Conservation (phyloP, 202 grass and related monocot genomes). For the Setaria italica region DNA sequence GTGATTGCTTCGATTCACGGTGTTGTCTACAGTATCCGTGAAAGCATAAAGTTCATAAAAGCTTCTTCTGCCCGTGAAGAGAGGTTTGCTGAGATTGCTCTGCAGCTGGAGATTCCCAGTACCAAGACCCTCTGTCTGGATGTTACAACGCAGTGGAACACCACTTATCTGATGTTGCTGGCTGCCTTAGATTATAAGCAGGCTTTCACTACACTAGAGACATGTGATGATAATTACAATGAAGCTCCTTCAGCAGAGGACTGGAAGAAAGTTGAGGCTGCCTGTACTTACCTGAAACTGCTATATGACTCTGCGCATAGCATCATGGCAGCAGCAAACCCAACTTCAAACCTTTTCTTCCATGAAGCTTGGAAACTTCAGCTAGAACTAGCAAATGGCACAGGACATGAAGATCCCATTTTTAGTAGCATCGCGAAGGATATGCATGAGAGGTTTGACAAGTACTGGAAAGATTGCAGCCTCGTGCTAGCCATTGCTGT, state of each 20-base stretch:
- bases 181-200: constrained; percentile 92
- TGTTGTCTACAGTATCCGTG: constrained; percentile 85
- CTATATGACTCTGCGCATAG: constrained; percentile 85
- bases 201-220: constrained; percentile 75
- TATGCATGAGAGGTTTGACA: constrained; percentile 96
- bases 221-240: constrained; percentile 90
- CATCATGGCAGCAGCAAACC: constrained; percentile 67
- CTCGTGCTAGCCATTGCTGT: constrained; percentile 90
- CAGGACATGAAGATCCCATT: constrained; percentile 57
- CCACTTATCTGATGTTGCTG: constrained; percentile 90
- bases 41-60: constrained; percentile 98
- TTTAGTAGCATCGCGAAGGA: constrained; percentile 76
- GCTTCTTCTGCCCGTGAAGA: constrained; percentile 78
- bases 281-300: constrained; percentile 70
- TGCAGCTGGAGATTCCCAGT: constrained; percentile 79
- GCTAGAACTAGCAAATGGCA: constrained; percentile 72
- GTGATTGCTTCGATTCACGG: constrained; percentile 92
- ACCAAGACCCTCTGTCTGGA: constrained; percentile 81
- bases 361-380: constrained; percentile 97
- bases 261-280: constrained; percentile 90
- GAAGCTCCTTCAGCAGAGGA: constrained; percentile 87
- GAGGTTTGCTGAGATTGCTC: constrained; percentile 87
- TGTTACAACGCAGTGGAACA: constrained; percentile 92
- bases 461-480: constrained; percentile 97
- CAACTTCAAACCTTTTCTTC: constrained; percentile 87